phyloP scores from a whole-genome alignment of 2,329 filamentous ascomycete species.

The Aspergillus proliferans region DNA sequence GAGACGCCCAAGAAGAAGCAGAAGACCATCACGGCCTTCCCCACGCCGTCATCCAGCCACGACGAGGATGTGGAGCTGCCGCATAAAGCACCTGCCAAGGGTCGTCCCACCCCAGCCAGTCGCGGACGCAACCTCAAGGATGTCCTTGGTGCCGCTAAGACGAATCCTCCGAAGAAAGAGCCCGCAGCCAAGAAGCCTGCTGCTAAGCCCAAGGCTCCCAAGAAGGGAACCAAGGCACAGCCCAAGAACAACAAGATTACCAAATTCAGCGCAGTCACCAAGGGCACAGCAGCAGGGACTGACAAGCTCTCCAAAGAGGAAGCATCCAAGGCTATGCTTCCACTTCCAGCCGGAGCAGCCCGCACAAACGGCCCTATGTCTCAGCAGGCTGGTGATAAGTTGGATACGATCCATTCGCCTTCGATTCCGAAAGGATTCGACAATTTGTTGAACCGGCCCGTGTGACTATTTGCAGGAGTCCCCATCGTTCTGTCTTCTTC shows the following conservation, averaged over 20 bases:
- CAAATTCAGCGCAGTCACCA: constrained; percentile 28
- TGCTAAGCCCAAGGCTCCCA: constrained; percentile 11
- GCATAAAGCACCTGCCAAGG: constrained; percentile 14
- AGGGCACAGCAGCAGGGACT: constrained; percentile 15
- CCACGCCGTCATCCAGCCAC: constrained; percentile 40
- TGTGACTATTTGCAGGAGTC: background rate
- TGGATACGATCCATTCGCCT: constrained; percentile 18
- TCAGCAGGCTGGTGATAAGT: constrained; percentile 13
- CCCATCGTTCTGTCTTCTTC: constrained; percentile 1
- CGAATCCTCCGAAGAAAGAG: constrained; percentile 16
- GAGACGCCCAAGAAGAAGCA: constrained; percentile 32
- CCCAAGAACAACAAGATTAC: constrained; percentile 25
- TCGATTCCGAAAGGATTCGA: constrained; percentile 21
- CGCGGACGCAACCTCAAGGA: constrained; percentile 22
- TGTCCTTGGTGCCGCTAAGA: constrained; percentile 15
- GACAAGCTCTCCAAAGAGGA: constrained; percentile 19
- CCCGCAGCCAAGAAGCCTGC: constrained; percentile 13
- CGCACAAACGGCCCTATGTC: constrained; percentile 33
- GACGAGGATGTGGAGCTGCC: constrained; percentile 23
- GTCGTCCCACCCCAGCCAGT: constrained; percentile 24
- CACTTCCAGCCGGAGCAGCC: constrained; percentile 27
- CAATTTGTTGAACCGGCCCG: constrained; percentile 12
- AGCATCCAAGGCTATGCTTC: constrained; percentile 27
- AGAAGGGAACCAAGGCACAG: constrained; percentile 12
- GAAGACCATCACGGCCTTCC: constrained; percentile 27